phyloP scores from a whole-genome alignment of 2,329 filamentous ascomycete genomes.

The Colletotrichum orchidophilum region DNA sequence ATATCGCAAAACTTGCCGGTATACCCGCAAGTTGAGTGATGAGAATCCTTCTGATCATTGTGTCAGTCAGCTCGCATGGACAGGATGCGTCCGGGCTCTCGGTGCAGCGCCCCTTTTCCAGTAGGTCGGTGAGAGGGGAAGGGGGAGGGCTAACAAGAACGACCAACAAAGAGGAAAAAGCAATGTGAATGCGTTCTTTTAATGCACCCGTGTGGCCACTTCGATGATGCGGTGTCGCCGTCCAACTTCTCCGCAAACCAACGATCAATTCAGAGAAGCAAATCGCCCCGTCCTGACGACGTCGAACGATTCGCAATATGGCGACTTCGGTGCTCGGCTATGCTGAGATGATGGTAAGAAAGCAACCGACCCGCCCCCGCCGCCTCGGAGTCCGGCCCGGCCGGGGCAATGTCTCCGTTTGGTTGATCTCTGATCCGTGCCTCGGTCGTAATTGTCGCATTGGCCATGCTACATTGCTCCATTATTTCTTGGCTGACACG shows the following conservation, averaged over 20 bases:
- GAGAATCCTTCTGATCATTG: not conserved
- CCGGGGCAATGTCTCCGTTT: not conserved
- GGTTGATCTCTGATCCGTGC: not conserved
- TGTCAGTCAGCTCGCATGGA: not conserved
- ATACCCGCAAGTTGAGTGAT: not conserved
- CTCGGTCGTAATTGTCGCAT: not conserved
- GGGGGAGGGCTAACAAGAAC: not conserved
- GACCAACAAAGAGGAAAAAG: not conserved
- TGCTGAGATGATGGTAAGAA: constrained; percentile 19
- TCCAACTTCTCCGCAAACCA: not conserved
- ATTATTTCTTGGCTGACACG: not conserved
- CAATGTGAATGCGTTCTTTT: not conserved
- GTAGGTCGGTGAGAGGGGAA: not conserved
- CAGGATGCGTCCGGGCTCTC: not conserved
- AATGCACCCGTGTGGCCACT: not conserved
- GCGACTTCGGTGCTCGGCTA: constrained; percentile 3
- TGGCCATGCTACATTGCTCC: not conserved
- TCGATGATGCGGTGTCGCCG: not conserved
- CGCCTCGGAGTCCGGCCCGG: not conserved
- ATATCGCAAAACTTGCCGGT: not conserved
- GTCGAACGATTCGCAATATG: not conserved
- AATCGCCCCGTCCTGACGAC: not conserved
- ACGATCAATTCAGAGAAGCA: not conserved
- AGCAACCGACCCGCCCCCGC: not conserved
- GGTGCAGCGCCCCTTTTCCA: constrained; percentile 1